Conservation (phyloP, 148 eudicot genomes). For the Rhododendron simsii region DNA sequence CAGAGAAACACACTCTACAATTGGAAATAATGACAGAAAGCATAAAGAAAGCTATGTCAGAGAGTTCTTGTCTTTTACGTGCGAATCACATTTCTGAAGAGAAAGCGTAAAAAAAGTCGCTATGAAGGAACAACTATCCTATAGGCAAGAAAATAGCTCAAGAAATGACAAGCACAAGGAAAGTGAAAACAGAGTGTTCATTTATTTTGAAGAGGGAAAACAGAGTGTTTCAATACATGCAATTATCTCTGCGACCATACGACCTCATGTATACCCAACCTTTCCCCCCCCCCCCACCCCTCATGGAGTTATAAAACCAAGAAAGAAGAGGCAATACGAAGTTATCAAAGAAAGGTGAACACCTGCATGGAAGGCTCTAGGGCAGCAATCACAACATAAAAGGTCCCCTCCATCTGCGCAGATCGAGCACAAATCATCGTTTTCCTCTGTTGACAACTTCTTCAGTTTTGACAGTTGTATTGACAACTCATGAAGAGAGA, state of each 20-base stretch:
- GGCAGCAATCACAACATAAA: slow-evolving; percentile 78
- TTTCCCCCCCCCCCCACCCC: no score
- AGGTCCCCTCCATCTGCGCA: slow-evolving; percentile 70
- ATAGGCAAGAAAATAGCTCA: neutral
- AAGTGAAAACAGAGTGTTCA: neutral
- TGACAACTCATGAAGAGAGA: slow-evolving; percentile 80
- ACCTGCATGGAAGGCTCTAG: slow-evolving; percentile 85
- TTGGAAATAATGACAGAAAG: neutral
- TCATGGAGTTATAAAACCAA: neutral
- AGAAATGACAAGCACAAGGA: neutral
- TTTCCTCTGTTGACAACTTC: slow-evolving; percentile 47
- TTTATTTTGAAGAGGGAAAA: neutral
- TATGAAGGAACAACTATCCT: neutral
- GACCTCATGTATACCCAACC: no score
- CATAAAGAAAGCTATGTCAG: neutral
- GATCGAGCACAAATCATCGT: slow-evolving; percentile 78
- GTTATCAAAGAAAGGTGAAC: neutral
- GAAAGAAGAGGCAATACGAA: neutral
- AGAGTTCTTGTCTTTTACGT: neutral
- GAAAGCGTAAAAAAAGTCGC: neutral
- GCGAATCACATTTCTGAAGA: neutral
- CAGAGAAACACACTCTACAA: slow-evolving; percentile 54
- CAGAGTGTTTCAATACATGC: neutral
- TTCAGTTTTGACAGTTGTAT: slow-evolving; percentile 33
- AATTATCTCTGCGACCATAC: neutral